A percentile compares a stretch with the other conserved stretches of the same genome.
These are phyloP conservation scores for Dactylorhiza incarnata DNA, from an alignment of 106 monocot species.

Conservation along the genomic window DNA sequence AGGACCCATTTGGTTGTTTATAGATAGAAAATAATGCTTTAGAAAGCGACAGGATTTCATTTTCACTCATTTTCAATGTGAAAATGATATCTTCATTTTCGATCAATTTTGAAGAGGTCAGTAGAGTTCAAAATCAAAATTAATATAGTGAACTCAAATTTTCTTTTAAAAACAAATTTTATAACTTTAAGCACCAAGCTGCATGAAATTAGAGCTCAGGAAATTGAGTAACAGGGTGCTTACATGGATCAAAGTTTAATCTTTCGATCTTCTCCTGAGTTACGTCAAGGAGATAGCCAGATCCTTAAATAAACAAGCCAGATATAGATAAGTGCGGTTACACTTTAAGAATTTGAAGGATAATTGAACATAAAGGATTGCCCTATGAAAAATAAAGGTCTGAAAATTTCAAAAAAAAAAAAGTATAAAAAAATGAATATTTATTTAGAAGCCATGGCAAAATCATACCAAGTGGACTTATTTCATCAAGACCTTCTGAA, in stretches of 20 bases:
- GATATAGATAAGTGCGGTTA: not conserved
- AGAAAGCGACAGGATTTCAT: too few species aligned
- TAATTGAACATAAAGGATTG: not conserved
- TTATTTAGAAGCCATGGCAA: not conserved
- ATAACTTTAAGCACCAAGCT: not conserved
- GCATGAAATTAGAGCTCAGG: not conserved
- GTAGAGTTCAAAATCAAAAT: too few species aligned
- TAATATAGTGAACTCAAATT: too few species aligned
- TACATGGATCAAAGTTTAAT: constrained; percentile 75
- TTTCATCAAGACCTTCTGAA: constrained; percentile 94
- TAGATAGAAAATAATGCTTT: too few species aligned
- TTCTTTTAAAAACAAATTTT: too few species aligned
- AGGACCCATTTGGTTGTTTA: too few species aligned
- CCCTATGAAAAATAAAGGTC: not conserved
- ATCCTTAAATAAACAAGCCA: constrained; percentile 31
- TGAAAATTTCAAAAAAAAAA: not conserved
- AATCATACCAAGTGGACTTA: constrained; percentile 89
- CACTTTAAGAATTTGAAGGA: not conserved
- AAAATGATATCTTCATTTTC: not conserved
- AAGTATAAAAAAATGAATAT: not conserved
- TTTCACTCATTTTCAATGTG: not conserved
- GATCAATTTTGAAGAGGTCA: too few species aligned
- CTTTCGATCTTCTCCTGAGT: constrained; percentile 58
- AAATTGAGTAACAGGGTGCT: constrained; percentile 12
- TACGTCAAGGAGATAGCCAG: constrained; percentile 90